Evolutionary conservation across 805 yeast species (phyloP), one percentile per base, ranked within the genome.

Genomic region (Candida ortonii): DNA sequence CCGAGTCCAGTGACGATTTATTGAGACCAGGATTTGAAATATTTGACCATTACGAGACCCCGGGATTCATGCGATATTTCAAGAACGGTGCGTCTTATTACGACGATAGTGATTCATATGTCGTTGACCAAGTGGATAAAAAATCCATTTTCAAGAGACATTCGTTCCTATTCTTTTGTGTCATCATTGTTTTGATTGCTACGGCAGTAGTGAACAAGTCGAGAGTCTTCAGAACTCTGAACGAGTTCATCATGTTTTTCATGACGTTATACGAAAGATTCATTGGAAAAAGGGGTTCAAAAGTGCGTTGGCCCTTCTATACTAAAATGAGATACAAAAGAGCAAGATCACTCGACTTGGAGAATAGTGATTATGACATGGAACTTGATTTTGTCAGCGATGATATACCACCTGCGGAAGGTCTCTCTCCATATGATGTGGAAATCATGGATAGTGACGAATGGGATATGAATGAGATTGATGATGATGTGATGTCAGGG

Each of bases 21-120:
- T 31, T 57, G 8, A 55, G 85, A 28, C 84, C 83, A 0, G 49
- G 33, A 3, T 74, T 61, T 40, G 47, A 51, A 18, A 11, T 33
- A 3, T 39, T 42, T 3, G 50, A 51, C 6, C 12, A 9, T 3
- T 53, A 54, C 29, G 47, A 50, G 11, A n/a, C 27, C 5, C 53
- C 53, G 3, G 52, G 47, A 6, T 49, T 49, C 33, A 32, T 48
- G 26, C 32, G 33, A 12, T 23, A 45, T 24, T 30, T 37, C 39
- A 39, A 42, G 16, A 65, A 61, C 41, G 64, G 61, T 30, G 46
- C 53, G 5, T 42, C 46, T 16, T 53, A 52, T 19, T 52, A 54
- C 23, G 59, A 51, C 15, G 54, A 53, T n/a, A 55, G 54, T 22
- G 67, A 49, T 59, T 66, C 69, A 43, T 66, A 49, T 53, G 67